Percentiles rank a stretch among this genome's conserved stretches.
Conservation (phyloP, 306 rosid species). For the Glycine latifolia region DNA sequence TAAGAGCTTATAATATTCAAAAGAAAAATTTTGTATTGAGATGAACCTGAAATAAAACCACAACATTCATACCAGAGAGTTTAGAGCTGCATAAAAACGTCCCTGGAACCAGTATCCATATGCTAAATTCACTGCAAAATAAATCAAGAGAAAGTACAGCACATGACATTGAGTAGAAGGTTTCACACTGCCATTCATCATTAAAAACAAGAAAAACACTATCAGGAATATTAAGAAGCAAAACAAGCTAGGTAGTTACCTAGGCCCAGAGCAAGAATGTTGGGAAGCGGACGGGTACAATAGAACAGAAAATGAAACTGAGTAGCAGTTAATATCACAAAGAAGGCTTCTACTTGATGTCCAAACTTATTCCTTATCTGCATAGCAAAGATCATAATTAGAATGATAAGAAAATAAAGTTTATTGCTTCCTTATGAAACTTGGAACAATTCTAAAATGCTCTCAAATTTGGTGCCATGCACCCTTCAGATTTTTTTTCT, state of each 20-base stretch:
- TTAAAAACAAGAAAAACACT: background rate
- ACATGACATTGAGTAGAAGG: conserved; percentile 2
- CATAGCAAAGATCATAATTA: conserved; percentile 39
- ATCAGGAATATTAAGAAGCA: conserved; percentile 7
- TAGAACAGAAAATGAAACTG: conserved; percentile 93
- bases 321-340: conserved; percentile 71
- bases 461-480: background rate
- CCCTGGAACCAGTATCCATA: conserved; percentile 87
- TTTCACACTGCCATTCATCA: conserved; percentile 5
- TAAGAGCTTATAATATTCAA: conserved; percentile 11
- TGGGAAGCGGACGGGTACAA: conserved; percentile 89
- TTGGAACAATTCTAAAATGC: background rate
- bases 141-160: conserved; percentile 35
- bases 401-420: conserved; percentile 16
- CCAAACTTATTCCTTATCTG: conserved; percentile 85
- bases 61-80: conserved; percentile 67
- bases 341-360: conserved; percentile 89
- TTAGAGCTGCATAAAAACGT: conserved; percentile 72
- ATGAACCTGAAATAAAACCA: conserved; percentile 41
- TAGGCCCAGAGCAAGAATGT: conserved; percentile 75
- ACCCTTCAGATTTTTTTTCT: background rate
- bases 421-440: background rate
- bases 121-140: conserved; percentile 82
- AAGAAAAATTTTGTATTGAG: background rate
- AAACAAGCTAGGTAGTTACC: conserved; percentile 60